Base-by-base conservation (phyloP, 345 rosid species). In the Heritiera littoralis region DNA sequence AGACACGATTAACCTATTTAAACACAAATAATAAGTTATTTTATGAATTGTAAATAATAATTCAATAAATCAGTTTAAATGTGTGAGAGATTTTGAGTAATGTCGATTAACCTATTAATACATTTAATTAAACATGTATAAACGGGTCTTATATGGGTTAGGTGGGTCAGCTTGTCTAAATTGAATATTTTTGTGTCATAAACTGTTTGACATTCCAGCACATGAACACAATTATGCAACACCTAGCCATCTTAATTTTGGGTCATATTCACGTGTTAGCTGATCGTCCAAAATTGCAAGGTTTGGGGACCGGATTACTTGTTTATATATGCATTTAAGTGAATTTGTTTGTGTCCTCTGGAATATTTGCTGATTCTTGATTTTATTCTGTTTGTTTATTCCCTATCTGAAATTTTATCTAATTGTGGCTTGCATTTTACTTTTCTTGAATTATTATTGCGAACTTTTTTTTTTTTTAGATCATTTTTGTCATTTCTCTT, bases 401-500 rank as follows among this genome's bases (percentile, higher is more conserved):
- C 13, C 38, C 49, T 49, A 41, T 30, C 20, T 30, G 41, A 71
- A 70, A 49, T 32, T 72, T 55, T 35, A 17, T 72, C 9, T 9
- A 52, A 4, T 32, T 72, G 2, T 2, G 23, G 5, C 46, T 54
- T 35, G 10, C 59, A 14, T 46, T 56, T 58, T 45, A 43, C 74
- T 43, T 17, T 78, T 35, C 6, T 35, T 72, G 40, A 52, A 18
- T 28, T 48, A 1, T 28, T 45, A 9, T 20, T 69, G 67, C 10
- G 11, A 55, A 13, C 20, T 13, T 52, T 59, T 32, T 13, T 52
- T 59, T 32, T 1, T 75, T 15, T 66, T 13, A 2, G 28, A 59
- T 32, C n/a, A 54, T 45, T 43, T 49, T 63, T 76, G 30, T 59
- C 43, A 52, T 60, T 45, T 35, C 74, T 51, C 23, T 74, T 77